Evolutionary conservation across 2,329 filamentous ascomycete species (phyloP), one percentile per base, ranked within the genome.

Genomic region (Cordyceps pruinosa): DNA sequence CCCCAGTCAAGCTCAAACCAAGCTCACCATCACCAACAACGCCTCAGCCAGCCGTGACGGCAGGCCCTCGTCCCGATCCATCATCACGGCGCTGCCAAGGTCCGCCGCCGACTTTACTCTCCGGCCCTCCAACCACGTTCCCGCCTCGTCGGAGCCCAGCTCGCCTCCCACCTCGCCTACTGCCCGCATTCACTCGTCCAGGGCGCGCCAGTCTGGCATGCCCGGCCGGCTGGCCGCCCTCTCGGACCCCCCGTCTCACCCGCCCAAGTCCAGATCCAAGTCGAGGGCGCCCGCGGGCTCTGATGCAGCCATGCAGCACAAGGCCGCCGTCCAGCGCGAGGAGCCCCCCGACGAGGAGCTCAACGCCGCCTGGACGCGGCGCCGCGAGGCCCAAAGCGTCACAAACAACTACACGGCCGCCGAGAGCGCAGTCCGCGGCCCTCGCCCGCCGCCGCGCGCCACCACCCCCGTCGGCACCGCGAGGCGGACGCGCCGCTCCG

Each of bases 341-440:
- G 35, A 49, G 19, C 8, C 28, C 28, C 8, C 30, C 19, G 64
- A 61, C 49, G 67, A 68, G 56, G 65, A 68, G 15, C 66, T 70
- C 39, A 65, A 68, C 32, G 60, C 65, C 25, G 66, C 69, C 58
- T 73, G 70, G 68, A 64, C 66, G 37, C 64, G 69, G 59, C 69
- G 72, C 59, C 65, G 66, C 58, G 69, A 73, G 62, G 73, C 73
- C 55, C 69, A 72, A 61, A 70, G 66, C 59, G 66, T 69, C 61
- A 77, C 75, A 56, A 72, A 73, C 62, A 66, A 66, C 47, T 64
- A 68, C 58, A 62, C 61, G 26, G 66, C 65, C 26, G 62, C 58
- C 5, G 73, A 75, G 63, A 78, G 75, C 62, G 73, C 71, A 47
- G 62, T 75, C 19, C 72, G 75, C 51, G 63, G 61, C 39, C 60